Base-by-base conservation (phyloP, 371 early-diverging fungal species). In the Mucor plumbeus region DNA sequence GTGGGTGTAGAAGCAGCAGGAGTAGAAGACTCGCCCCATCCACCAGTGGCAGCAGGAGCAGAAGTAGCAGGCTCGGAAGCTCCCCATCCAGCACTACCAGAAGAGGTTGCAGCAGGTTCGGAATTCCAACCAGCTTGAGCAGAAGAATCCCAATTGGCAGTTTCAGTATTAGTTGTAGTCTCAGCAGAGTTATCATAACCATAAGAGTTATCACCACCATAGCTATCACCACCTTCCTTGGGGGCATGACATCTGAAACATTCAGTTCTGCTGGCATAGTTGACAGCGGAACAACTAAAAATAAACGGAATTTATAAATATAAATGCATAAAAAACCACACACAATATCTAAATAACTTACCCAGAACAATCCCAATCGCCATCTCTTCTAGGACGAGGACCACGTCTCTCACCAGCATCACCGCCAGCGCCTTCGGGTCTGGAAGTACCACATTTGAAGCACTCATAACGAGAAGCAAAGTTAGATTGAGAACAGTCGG, bases 231-330 rank as follows among this genome's bases (percentile, higher is more conserved):
- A 36, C 80, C 83, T 34, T 82, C 80, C 68, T 86, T 85, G 31
- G 87, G 79, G n/a, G 86, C 81, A 35, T 81, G 75, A 60, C 92
- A 92, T 67, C 85, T 87, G 82, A 88, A 88, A 73, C 92, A 92
- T 63, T 84, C 85, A 40, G 73, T 74, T 63, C 90, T 74, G 44
- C 78, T 78, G 19, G 87, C 87, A 78, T 87, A 92, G 74, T 91
- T 91, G 70, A 78, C 88, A 64, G 82, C 85, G 31, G 82, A 76
- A 68, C 92, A 92, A 31, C 91, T 89, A 69, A 14, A 64, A 41
- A 61, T 57, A 40, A 62, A 44, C 0, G 5, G 19, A 7, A 5
- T 11, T 19, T 21, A 26, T 57, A 21, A 17, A 14, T 13, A 64
- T 14, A 34, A 34, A 50, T 19, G 53, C 31, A 2, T 31, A 40